Evolutionary conservation across 768 basidiomycete species (phyloP).

Genomic region (Suillus placidus): DNA sequence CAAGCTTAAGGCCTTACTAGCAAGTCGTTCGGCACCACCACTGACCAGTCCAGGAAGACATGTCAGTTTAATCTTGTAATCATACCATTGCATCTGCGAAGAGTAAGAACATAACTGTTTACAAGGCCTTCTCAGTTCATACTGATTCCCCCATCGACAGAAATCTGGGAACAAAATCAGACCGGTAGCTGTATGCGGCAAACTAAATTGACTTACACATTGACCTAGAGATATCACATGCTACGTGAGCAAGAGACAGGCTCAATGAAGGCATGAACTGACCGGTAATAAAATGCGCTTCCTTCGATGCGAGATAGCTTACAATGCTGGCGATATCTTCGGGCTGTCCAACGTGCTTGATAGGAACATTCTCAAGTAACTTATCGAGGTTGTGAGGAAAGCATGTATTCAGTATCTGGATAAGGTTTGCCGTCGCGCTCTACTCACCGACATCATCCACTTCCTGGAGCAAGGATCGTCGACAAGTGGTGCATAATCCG

Average conservation of each 20-base stretch:
- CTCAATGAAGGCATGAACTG: neutral
- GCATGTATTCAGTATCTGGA: neutral
- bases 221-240: slow-evolving; percentile 12
- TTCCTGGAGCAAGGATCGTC: slow-evolving; percentile 22
- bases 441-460: slow-evolving; percentile 18
- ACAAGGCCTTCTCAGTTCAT: slow-evolving; percentile 5
- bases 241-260: neutral
- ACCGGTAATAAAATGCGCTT: slow-evolving; percentile 40
- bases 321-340: slow-evolving; percentile 37
- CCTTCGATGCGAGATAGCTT: slow-evolving; percentile 38
- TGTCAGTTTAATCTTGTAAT: neutral
- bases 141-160: slow-evolving; percentile 14
- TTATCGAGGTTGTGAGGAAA: slow-evolving; percentile 14
- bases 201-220: slow-evolving; percentile 14
- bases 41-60: neutral
- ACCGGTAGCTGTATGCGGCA: neutral
- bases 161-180: slow-evolving; percentile 4
- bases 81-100: neutral
- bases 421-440: slow-evolving; percentile 13
- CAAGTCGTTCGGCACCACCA: neutral
- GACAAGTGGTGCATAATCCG: neutral
- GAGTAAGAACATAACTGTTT: neutral
- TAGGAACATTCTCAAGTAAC: slow-evolving; percentile 12
- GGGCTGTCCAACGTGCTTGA: slow-evolving; percentile 28
- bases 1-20: neutral